Percentiles rank a stretch among this genome's conserved stretches.
Evolutionary conservation across 768 basidiomycete species (phyloP).

Genomic region (Tylopilus plumbeoviolaceoides): DNA sequence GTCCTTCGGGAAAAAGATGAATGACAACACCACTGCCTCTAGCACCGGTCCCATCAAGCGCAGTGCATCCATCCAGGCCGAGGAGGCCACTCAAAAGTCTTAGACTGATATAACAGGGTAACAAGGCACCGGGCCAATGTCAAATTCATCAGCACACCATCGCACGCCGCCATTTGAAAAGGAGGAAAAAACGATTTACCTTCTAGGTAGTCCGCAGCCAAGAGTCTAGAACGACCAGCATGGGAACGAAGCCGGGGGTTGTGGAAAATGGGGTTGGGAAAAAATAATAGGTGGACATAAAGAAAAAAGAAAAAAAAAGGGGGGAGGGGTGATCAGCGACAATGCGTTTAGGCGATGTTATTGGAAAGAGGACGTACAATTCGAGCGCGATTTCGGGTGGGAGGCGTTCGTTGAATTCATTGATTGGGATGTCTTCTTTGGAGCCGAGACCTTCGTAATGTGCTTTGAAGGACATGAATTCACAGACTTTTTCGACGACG

Average conservation of each 20-base stretch:
- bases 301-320: too few species aligned
- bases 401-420: constrained; percentile 78
- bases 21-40: not conserved
- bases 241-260: constrained; percentile 1
- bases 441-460: constrained; percentile 66
- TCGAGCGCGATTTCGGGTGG: constrained; percentile 87
- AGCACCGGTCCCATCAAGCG: constrained; percentile 1
- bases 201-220: constrained; percentile 67
- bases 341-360: not conserved
- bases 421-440: constrained; percentile 73
- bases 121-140: constrained; percentile 7
- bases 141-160: constrained; percentile 8
- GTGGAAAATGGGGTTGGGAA: constrained; percentile 5
- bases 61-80: not conserved
- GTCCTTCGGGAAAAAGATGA: constrained; percentile 1
- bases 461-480: constrained; percentile 84
- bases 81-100: not conserved
- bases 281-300: constrained; percentile 1
- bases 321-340: constrained; percentile 16
- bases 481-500: constrained; percentile 83
- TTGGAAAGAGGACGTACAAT: constrained; percentile 53
- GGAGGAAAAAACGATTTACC: constrained; percentile 33
- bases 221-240: constrained; percentile 35
- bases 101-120: constrained; percentile 6
- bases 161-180: constrained; percentile 16